These are phyloP conservation scores for Arthrobotrys sphaeroides DNA, from an alignment of 2,329 filamentous ascomycete genomes.

Conservation along the genomic window DNA sequence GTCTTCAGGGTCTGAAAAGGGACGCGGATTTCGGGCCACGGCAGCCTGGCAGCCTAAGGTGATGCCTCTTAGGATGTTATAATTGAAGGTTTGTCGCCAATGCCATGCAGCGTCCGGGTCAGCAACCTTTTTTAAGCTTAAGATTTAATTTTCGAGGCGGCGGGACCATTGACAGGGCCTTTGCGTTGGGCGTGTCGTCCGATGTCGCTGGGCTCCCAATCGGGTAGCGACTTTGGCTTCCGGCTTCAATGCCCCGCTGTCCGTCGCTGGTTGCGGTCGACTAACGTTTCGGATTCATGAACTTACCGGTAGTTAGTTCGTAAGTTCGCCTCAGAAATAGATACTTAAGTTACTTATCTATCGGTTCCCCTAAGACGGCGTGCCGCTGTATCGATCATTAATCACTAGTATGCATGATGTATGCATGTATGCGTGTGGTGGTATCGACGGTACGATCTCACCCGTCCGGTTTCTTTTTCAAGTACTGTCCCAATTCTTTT, in stretches of 20 bases:
- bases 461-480: not conserved
- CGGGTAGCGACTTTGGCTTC: not conserved
- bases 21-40: not conserved
- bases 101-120: not conserved
- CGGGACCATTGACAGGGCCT: not conserved
- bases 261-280: not conserved
- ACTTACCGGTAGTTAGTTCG: too few relatives aligned
- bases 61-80: not conserved
- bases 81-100: not conserved
- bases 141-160: conserved; percentile 8
- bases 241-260: not conserved
- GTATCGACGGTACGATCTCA: conserved; percentile 8
- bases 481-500: too few relatives aligned
- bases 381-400: not conserved
- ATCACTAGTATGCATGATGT: not conserved
- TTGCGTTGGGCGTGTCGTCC: conserved; percentile 54
- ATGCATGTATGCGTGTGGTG: not conserved
- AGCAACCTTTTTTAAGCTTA: not conserved
- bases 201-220: conserved; percentile 49
- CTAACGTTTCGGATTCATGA: too few relatives aligned
- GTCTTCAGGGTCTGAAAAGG: not conserved
- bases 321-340: conserved; percentile 17
- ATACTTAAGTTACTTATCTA: not conserved
- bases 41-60: not conserved
- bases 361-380: not conserved